Conservation (phyloP, 176 grass and related monocot genomes). For the Oryza punctata region DNA sequence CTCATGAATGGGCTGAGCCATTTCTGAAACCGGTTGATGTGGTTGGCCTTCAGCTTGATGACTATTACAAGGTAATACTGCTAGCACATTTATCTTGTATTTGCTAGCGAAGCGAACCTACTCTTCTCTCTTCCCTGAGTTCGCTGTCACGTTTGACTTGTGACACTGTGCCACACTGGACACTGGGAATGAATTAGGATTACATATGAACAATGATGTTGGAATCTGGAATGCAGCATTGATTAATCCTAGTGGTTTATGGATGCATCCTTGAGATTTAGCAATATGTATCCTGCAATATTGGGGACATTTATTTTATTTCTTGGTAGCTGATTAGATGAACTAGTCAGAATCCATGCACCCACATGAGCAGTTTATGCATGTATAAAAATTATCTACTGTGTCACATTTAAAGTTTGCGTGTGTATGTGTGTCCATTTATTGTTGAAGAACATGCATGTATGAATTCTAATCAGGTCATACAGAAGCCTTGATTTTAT, state of each 20-base stretch:
- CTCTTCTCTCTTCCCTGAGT: neutral
- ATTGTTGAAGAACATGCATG: neutral
- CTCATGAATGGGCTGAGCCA: slow-evolving; percentile 62
- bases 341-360: neutral
- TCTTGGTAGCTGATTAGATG: neutral
- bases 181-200: neutral
- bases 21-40: slow-evolving; percentile 88
- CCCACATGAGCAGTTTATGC: neutral
- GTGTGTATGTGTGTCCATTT: neutral
- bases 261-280: slow-evolving; percentile 9
- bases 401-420: neutral
- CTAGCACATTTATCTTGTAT: slow-evolving; percentile 3
- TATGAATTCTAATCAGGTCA: neutral
- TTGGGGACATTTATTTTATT: neutral
- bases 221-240: neutral
- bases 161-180: neutral
- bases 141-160: neutral
- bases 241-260: neutral
- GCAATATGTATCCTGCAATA: neutral
- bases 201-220: neutral
- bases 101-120: neutral
- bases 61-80: slow-evolving; percentile 75
- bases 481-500: neutral
- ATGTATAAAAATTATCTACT: neutral
- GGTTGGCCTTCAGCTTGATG: slow-evolving; percentile 63